A percentile compares a stretch with the other conserved stretches of the same genome.
These are phyloP conservation scores for Flaveria floridana DNA, from an alignment of 140 eudicot species.

Conservation along the genomic window DNA sequence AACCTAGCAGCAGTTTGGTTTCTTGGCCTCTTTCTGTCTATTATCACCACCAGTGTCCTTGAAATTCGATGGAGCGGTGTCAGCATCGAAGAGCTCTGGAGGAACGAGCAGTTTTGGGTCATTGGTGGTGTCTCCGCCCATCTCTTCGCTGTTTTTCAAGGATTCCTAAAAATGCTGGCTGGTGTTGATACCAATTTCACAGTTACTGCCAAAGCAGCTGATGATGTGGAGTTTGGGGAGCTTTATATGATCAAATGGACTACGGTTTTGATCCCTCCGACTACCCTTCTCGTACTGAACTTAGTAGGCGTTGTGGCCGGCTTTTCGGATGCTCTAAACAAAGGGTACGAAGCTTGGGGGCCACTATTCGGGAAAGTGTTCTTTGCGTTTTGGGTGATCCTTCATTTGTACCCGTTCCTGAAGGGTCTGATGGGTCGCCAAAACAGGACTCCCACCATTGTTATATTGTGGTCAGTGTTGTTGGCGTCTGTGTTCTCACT, in stretches of 20 bases:
- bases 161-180: slow-evolving; percentile 85
- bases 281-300: slow-evolving; percentile 76
- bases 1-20: slow-evolving; percentile 84
- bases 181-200: slow-evolving; percentile 96
- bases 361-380: slow-evolving; percentile 97
- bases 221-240: slow-evolving; percentile 83
- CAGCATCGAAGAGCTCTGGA: slow-evolving; percentile 91
- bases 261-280: slow-evolving; percentile 93
- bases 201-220: slow-evolving; percentile 80
- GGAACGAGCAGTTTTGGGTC: slow-evolving; percentile 99
- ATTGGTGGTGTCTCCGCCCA: slow-evolving; percentile 99
- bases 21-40: slow-evolving; percentile 86
- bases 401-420: slow-evolving; percentile 91
- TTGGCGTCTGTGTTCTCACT: slow-evolving; percentile 97
- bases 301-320: slow-evolving; percentile 96
- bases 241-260: slow-evolving; percentile 96
- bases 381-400: slow-evolving; percentile 92
- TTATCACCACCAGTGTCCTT: slow-evolving; percentile 73
- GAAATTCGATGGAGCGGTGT: slow-evolving; percentile 98
- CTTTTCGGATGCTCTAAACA: slow-evolving; percentile 87
- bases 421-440: slow-evolving; percentile 98
- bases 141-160: slow-evolving; percentile 95
- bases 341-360: slow-evolving; percentile 97
- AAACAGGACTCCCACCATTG: slow-evolving; percentile 93
- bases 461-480: slow-evolving; percentile 85